phyloP scores from a whole-genome alignment of 1,284 basidiomycete genomes.

The Tetrapyrgos nigripes region DNA sequence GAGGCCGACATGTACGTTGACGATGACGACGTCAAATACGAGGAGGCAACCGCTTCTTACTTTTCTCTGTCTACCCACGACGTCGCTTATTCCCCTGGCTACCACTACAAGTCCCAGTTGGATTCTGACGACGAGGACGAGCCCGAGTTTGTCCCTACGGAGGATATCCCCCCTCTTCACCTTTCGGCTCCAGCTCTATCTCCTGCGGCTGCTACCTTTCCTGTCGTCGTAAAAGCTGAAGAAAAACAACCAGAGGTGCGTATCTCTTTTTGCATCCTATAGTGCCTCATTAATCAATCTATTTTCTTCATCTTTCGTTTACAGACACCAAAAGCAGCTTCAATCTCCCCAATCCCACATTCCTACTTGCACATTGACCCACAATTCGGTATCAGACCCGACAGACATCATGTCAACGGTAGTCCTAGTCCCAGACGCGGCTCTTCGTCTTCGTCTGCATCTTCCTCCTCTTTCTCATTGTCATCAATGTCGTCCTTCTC shows the following conservation, averaged over 20 bases:
- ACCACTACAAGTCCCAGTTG: background rate
- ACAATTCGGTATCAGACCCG: background rate
- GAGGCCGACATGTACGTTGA: too few species aligned
- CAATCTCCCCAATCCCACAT: background rate
- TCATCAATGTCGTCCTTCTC: background rate
- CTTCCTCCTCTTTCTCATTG: too few species aligned
- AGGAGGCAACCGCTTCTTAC: too few species aligned
- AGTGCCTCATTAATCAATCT: too few species aligned
- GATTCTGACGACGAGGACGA: background rate
- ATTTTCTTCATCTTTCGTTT: too few species aligned
- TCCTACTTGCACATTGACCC: background rate
- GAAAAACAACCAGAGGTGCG: background rate
- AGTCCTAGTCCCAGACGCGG: background rate
- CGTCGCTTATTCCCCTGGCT: background rate
- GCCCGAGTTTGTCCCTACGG: background rate
- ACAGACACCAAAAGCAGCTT: background rate
- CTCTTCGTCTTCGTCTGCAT: background rate
- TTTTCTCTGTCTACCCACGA: background rate
- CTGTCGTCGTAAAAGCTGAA: too few species aligned
- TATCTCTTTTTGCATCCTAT: background rate
- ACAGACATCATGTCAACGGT: background rate
- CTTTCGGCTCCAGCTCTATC: background rate
- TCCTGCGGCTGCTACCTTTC: too few species aligned
- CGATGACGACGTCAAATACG: background rate
- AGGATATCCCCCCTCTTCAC: background rate